Conservation (phyloP, 495 filamentous ascomycete genomes). For the Penicillium cosmopolitanum region DNA sequence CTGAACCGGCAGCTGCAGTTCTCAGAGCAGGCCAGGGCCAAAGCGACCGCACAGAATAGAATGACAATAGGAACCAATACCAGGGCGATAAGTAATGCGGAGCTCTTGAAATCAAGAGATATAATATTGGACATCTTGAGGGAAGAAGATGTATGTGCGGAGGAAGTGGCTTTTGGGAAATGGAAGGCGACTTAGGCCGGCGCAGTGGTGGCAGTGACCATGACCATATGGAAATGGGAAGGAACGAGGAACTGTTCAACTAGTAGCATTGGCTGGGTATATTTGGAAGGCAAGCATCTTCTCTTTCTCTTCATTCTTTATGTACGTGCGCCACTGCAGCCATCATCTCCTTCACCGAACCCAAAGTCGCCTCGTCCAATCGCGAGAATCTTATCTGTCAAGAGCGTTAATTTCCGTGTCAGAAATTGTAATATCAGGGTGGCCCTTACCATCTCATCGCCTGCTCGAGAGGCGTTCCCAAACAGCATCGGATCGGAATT, state of each 20-base stretch:
- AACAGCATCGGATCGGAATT: slow-evolving; percentile 76
- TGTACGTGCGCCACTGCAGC: slow-evolving; percentile 51
- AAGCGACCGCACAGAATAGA: slow-evolving; percentile 44
- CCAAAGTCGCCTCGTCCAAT: slow-evolving; percentile 63
- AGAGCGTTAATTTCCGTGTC: background rate
- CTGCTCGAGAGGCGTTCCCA: slow-evolving; percentile 58
- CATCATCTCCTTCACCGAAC: slow-evolving; percentile 63
- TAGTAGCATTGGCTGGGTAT: slow-evolving; percentile 26
- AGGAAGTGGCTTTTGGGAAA: slow-evolving; percentile 5
- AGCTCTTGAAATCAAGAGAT: slow-evolving; percentile 38
- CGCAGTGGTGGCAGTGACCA: background rate
- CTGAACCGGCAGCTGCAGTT: slow-evolving; percentile 35
- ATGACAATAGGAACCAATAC: slow-evolving; percentile 59
- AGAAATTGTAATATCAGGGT: background rate
- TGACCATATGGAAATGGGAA: slow-evolving; percentile 4
- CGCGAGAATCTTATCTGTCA: slow-evolving; percentile 71
- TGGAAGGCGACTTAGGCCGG: background rate
- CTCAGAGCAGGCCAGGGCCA: slow-evolving; percentile 50
- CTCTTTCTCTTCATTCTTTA: slow-evolving; percentile 21
- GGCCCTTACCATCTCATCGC: slow-evolving; percentile 68
- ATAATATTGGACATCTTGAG: slow-evolving; percentile 37
- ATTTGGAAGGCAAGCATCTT: slow-evolving; percentile 23
- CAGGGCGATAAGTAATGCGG: slow-evolving; percentile 50
- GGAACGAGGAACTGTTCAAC: slow-evolving; percentile 6
- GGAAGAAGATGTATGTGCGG: slow-evolving; percentile 11